A percentile compares a stretch with the other conserved stretches of the same genome.
Evolutionary conservation across 257 asterid species (phyloP).

Genomic region (Petunia axillaris): DNA sequence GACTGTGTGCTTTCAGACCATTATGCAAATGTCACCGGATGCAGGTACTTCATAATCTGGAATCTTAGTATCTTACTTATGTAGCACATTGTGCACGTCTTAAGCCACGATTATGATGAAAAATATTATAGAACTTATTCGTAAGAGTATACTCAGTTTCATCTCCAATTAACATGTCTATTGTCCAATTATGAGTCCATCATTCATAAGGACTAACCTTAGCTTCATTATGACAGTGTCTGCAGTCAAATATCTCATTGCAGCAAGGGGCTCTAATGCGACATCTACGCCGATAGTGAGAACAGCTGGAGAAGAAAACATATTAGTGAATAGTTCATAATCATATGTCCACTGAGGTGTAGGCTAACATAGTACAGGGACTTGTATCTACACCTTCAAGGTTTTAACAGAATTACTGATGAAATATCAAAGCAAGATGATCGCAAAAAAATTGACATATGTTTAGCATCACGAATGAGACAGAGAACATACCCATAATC

Average conservation of each 20-base stretch:
- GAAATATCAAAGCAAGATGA: background rate
- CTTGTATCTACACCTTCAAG: background rate
- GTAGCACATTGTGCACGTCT: background rate
- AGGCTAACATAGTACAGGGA: background rate
- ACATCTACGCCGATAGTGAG: constrained; percentile 87
- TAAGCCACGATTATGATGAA: background rate
- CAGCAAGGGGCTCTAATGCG: constrained; percentile 87
- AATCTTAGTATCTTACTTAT: constrained; percentile 1
- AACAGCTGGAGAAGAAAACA: constrained; percentile 53
- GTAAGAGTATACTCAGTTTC: background rate
- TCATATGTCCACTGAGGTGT: background rate
- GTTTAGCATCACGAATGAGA: background rate
- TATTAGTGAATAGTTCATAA: background rate
- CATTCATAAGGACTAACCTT: constrained; percentile 48
- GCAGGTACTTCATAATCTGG: background rate
- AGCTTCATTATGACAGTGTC: constrained; percentile 94
- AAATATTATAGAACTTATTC: background rate
- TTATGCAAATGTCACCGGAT: background rate
- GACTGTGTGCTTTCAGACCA: background rate
- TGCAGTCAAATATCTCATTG: constrained; percentile 76
- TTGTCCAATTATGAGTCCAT: background rate
- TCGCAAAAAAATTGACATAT: background rate
- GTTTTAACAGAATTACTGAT: background rate
- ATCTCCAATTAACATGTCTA: background rate
- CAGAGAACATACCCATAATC: constrained; percentile 66